Evolutionary conservation across 75 land plant species (phyloP), one percentile per base, ranked within the genome.

Genomic region (Selaginella moellendorffii): DNA sequence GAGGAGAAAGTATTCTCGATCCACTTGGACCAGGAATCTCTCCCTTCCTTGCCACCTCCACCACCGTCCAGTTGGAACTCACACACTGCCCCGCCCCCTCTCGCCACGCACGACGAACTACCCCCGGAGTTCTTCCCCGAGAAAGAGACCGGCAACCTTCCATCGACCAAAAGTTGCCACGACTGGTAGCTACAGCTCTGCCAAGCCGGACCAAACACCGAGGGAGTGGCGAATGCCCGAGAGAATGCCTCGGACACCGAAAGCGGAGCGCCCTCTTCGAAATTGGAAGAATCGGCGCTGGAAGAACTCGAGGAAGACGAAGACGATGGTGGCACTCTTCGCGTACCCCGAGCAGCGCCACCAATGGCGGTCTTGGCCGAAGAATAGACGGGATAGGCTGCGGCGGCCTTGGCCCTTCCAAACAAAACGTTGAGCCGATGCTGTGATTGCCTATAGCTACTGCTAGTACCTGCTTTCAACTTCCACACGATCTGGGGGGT

Each of bases 191-290:
- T 71, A 69, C 81, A 79, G 31, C 66, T 72, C 56, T 83, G 78
- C 56, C 61, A 76, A 26, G 73, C 53, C 53, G 78, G 83, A 23
- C 83, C 81, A 52, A 72, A 73, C 0, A 77, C 82, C 22, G 90
- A 79, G 17, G 86, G 83, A 61, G 75, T 68, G 22, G 86, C 63
- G 30, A 81, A 69, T 21, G 77, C 59, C 8, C 78, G 68, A 64
- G 86, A 81, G 25, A 83, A 46, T 24, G 82, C 75, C 54, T 72
- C 87, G 64, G 75, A 68, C 61, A 81, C 67, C 26, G 84, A 75
- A 18, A 75, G 28, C 27, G 73, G 46, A 5, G 46, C 5, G 46
- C 46, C 46, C 46, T 36, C 46, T 14, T 36, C 46, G 46, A 36
- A 36, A 36, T 36, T 36, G 10, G 46, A 36, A 14, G 5, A 5